Evolutionary conservation across 495 filamentous ascomycete genomes (phyloP).

Genomic region (Halenospora varia): DNA sequence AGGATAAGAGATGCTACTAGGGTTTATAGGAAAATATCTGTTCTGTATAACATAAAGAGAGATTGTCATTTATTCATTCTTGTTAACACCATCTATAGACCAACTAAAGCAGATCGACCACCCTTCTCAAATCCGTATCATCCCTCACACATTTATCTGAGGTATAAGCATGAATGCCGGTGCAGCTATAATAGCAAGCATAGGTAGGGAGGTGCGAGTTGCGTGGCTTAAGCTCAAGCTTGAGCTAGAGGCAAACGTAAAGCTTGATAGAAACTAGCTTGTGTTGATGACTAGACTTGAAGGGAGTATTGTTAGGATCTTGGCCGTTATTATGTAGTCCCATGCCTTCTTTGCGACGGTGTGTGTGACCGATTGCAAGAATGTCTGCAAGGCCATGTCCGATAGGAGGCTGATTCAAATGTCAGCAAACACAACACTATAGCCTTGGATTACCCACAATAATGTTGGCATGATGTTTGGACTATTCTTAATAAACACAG

Average conservation of each 20-base stretch:
- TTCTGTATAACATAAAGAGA: not conserved
- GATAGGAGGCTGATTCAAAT: constrained; percentile 2
- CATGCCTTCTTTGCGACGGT: constrained; percentile 8
- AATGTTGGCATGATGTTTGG: not conserved
- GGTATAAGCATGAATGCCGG: constrained; percentile 7
- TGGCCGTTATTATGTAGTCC: constrained; percentile 10
- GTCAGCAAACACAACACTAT: constrained; percentile 5
- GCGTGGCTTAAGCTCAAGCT: not conserved
- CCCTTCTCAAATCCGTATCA: not conserved
- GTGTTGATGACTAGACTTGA: constrained; percentile 7
- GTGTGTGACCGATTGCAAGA: not conserved
- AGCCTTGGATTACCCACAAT: not conserved
- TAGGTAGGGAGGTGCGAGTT: constrained; percentile 1
- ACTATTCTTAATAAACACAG: not conserved
- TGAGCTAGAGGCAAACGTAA: constrained; percentile 1
- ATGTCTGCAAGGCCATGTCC: not conserved
- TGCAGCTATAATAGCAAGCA: constrained; percentile 1
- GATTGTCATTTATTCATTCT: not conserved
- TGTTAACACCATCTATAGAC: not conserved
- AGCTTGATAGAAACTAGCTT: not conserved
- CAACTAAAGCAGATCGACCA: not conserved
- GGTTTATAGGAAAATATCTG: not conserved
- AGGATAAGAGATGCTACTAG: not conserved
- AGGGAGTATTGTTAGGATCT: constrained; percentile 8
- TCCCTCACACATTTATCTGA: constrained; percentile 6